phyloP scores from a whole-genome alignment of 164 flowering plant species.

The Tetrastigma voinierianum region DNA sequence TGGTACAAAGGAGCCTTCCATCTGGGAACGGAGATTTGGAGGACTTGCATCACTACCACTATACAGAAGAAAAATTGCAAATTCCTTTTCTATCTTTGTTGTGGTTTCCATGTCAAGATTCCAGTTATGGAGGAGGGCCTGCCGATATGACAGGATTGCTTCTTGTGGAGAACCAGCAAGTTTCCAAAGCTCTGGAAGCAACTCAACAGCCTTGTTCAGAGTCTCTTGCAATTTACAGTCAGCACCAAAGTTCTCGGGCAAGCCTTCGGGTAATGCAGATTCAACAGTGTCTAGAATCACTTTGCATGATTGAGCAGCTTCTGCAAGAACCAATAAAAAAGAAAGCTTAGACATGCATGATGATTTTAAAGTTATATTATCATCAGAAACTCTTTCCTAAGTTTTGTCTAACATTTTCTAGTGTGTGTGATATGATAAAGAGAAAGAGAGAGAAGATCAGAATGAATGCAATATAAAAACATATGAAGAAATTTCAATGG shows the following conservation, averaged over 20 bases:
- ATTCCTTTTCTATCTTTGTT: conserved; percentile 76
- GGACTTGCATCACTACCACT: conserved; percentile 79
- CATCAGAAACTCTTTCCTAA: not conserved
- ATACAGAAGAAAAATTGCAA: conserved; percentile 82
- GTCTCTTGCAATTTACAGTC: conserved; percentile 78
- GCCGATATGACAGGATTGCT: conserved; percentile 67
- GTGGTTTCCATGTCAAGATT: conserved; percentile 63
- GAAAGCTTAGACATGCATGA: conserved; percentile 14
- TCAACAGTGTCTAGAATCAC: conserved; percentile 79
- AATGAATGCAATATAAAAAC: not conserved
- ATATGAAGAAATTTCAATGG: no score
- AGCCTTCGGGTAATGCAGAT: conserved; percentile 80
- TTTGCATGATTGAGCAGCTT: conserved; percentile 92
- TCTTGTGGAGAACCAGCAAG: conserved; percentile 57
- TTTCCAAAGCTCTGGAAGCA: conserved; percentile 88
- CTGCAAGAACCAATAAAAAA: conserved; percentile 52
- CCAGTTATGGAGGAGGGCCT: conserved; percentile 80
- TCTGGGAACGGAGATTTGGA: conserved; percentile 76
- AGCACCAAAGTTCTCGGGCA: conserved; percentile 54
- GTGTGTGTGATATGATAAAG: not conserved
- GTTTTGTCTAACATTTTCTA: not conserved
- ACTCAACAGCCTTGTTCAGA: conserved; percentile 70
- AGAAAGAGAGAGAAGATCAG: not conserved
- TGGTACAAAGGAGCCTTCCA: conserved; percentile 77
- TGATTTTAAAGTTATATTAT: no score